Percentiles rank a stretch among this genome's conserved stretches.
Conservation (phyloP, 805 yeast genomes). For the Kodamaea laetipori region DNA sequence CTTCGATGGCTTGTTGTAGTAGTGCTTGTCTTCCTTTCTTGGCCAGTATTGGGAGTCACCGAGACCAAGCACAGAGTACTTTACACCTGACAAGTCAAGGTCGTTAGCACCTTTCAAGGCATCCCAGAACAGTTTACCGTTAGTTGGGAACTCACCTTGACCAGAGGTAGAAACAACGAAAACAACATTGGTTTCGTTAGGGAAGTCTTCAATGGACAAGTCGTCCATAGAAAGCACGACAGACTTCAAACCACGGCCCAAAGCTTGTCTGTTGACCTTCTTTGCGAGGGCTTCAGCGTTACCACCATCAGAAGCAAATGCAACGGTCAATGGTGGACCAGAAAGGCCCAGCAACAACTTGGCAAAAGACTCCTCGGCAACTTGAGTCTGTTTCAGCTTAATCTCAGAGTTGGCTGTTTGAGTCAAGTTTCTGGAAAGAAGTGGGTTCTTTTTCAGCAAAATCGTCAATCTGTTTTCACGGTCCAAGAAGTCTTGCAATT, state of each 20-base stretch:
- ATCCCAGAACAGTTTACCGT: conserved; percentile 80
- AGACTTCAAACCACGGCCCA: conserved; percentile 75
- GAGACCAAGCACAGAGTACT: conserved; percentile 68
- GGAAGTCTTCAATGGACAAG: conserved; percentile 68
- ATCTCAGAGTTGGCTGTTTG: conserved; percentile 61
- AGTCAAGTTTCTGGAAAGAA: conserved; percentile 71
- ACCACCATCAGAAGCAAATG: conserved; percentile 92
- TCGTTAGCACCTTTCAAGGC: conserved; percentile 61
- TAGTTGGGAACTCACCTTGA: conserved; percentile 85
- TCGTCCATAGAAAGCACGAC: conserved; percentile 72
- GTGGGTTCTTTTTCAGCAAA: conserved; percentile 70
- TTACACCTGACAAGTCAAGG: conserved; percentile 60
- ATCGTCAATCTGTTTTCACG: conserved; percentile 86
- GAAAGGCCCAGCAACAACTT: conserved; percentile 80
- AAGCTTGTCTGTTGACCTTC: conserved; percentile 74
- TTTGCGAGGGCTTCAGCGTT: conserved; percentile 82
- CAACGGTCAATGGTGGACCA: conserved; percentile 88
- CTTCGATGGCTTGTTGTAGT: conserved; percentile 86
- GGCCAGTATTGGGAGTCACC: conserved; percentile 95
- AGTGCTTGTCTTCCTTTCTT: conserved; percentile 90
- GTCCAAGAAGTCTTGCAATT: conserved; percentile 76
- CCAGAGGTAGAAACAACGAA: conserved; percentile 78
- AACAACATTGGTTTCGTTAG: conserved; percentile 67
- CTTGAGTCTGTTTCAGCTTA: conserved; percentile 57
- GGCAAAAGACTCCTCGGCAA: conserved; percentile 77